Base-by-base conservation (phyloP, 2,329 filamentous ascomycete species). In the Colletotrichum godetiae region DNA sequence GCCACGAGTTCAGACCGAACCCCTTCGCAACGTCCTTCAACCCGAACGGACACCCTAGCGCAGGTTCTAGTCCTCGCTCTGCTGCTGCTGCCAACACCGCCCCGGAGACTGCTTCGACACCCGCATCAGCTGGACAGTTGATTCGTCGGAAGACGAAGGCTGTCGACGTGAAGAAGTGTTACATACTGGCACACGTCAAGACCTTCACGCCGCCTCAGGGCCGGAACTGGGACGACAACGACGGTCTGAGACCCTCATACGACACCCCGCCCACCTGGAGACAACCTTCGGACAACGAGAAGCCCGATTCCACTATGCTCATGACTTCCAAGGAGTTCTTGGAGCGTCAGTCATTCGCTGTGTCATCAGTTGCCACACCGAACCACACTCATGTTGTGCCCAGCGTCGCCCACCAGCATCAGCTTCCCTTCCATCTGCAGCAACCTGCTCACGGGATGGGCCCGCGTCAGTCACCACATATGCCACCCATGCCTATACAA, bases 261-360 rank as follows among this genome's bases (percentile, higher is more conserved):
- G 92, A 95, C 77, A 98, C 97, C 1, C 86, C 88, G 12, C 95
- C 95, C 0, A 95, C 93, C 0, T 99, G 97, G 96, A 92, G 93
- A 74, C 90, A 92, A 73, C 84, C 91, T 29, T 85, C 90, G 61
- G 91, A 92, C 24, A 87, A 90, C 56, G 94, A 97, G 76, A 94
- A 93, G 78, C 79, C 85, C 0, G 89, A 91, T 46, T 91, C 90
- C 1, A 90, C 88, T 1, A 92, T 92, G 87, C 86, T 84, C 75
- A 78, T 91, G 78, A 94, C 91, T 0, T 97, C 95, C 81, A 89
- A 91, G 63, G 91, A 96, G 77, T 91, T 94, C 79, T 97, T 98
- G 82, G 94, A 97, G 77, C 88, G 90, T 61, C 84, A 91, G 77
- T 86, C 91, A 63, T 85, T 90, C 77, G 84, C 87, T 56, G 83